Evolutionary conservation across 2,329 filamentous ascomycete genomes (phyloP).

Genomic region (Phoma herbarum): DNA sequence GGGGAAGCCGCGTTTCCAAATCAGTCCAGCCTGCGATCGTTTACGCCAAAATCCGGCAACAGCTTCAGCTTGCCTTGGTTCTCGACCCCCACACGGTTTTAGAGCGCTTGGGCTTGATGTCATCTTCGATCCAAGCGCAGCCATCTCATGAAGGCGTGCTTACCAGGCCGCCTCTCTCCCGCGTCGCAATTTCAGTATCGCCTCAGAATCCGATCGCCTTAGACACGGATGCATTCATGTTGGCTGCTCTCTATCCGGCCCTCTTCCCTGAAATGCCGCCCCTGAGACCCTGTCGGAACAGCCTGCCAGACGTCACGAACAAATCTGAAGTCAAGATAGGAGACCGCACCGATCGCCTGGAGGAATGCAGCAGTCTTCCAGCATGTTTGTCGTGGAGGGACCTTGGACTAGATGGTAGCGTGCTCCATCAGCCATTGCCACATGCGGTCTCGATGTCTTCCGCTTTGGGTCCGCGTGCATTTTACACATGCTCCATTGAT

Average conservation of each 20-base stretch:
- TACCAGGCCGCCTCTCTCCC: conserved; percentile 13
- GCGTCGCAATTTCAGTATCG: conserved; percentile 8
- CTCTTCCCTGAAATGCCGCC: neutral
- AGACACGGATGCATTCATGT: conserved; percentile 9
- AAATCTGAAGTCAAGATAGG: neutral
- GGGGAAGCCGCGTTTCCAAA: conserved; percentile 18
- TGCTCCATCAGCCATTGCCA: neutral
- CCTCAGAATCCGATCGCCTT: conserved; percentile 1
- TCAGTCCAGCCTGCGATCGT: conserved; percentile 15
- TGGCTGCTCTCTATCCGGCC: conserved; percentile 3
- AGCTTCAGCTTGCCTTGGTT: conserved; percentile 15
- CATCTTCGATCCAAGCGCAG: conserved; percentile 7
- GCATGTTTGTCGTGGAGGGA: neutral
- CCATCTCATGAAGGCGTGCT: conserved; percentile 20
- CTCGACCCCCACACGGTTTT: conserved; percentile 14
- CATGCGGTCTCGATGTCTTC: neutral
- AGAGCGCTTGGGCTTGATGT: conserved; percentile 17
- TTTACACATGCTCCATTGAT: neutral
- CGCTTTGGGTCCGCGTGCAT: neutral
- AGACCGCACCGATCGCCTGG: neutral
- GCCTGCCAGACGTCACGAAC: conserved; percentile 4
- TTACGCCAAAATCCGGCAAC: conserved; percentile 4
- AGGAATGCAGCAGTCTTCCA: neutral
- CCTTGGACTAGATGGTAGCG: neutral
- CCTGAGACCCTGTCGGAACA: conserved; percentile 3